Percentiles rank a stretch among this genome's conserved stretches.
phyloP scores from a whole-genome alignment of 2,329 filamentous ascomycete species.

The Ophiostoma novo-ulmi region DNA sequence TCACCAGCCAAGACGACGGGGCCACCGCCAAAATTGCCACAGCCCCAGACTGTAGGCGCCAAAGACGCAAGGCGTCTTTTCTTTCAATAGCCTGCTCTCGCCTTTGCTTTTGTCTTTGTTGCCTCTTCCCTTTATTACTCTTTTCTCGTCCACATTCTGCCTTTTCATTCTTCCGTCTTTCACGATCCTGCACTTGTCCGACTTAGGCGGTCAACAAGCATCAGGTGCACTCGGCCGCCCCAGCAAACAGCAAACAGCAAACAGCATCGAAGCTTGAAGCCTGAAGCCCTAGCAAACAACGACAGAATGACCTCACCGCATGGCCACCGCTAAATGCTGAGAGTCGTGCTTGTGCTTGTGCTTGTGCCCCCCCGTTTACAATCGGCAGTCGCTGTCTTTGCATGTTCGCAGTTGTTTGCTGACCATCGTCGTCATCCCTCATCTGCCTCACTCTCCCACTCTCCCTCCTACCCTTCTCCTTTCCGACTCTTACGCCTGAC shows the following conservation, averaged over 20 bases:
- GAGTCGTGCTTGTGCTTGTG: not conserved
- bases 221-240: not conserved
- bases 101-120: constrained; percentile 11
- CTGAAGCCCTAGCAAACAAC: not conserved
- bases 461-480: not conserved
- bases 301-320: constrained; percentile 17
- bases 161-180: not conserved
- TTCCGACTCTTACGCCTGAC: not conserved
- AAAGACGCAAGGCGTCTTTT: not conserved
- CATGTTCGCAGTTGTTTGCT: constrained; percentile 15
- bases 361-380: constrained; percentile 18
- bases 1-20: not conserved
- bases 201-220: not conserved
- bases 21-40: not conserved
- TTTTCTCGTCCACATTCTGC: not conserved
- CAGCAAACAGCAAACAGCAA: not conserved
- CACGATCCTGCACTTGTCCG: not conserved
- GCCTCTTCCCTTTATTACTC: not conserved
- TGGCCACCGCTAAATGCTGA: constrained; percentile 7
- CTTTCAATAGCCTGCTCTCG: not conserved
- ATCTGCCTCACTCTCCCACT: not conserved
- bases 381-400: not conserved
- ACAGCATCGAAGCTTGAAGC: not conserved
- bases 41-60: constrained; percentile 5
- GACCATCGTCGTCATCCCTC: not conserved